phyloP scores from a whole-genome alignment of 2,329 filamentous ascomycete species.

The Drechslera avenae region DNA sequence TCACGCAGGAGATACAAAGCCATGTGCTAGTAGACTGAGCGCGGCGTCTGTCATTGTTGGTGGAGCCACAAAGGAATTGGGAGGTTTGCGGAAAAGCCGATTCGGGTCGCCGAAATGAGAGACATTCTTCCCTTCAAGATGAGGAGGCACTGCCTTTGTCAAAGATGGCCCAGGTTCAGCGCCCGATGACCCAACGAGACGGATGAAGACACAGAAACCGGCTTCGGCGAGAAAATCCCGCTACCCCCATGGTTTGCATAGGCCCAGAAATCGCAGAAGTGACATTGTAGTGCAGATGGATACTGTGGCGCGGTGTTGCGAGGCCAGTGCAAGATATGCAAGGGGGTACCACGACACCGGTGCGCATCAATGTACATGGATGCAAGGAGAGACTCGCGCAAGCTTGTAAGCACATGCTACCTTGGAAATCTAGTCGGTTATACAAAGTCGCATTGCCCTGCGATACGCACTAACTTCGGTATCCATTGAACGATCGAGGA shows the following conservation, averaged over 20 bases:
- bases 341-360: too few species aligned
- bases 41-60: conserved; percentile 3
- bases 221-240: background rate
- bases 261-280: background rate
- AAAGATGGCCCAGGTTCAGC: background rate
- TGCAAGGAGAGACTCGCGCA: background rate
- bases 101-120: background rate
- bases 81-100: conserved; percentile 5
- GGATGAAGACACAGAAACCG: background rate
- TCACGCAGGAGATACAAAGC: conserved; percentile 2
- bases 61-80: conserved; percentile 7
- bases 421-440: too few species aligned
- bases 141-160: background rate
- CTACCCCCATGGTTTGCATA: too few species aligned
- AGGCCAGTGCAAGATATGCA: too few species aligned
- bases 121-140: background rate
- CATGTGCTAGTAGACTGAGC: background rate
- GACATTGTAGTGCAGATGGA: background rate
- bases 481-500: background rate
- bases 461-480: too few species aligned
- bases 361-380: background rate
- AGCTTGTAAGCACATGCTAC: background rate
- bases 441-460: too few species aligned
- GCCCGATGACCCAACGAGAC: background rate
- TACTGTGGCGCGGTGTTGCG: too few species aligned